Conservation (phyloP, 805 yeast genomes). For the Debaryomyces hansenii region DNA sequence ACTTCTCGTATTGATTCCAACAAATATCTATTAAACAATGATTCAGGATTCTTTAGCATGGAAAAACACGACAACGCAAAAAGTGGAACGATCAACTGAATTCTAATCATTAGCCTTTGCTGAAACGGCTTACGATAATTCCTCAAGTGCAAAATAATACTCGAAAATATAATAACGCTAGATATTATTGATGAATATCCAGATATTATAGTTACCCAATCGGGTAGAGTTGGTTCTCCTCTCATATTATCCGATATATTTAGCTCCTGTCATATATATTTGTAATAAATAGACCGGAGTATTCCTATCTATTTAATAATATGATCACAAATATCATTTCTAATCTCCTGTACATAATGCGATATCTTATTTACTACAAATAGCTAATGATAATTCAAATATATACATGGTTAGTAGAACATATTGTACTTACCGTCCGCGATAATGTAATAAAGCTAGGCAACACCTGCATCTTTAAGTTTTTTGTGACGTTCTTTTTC, state of each 20-base stretch:
- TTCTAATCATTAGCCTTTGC: constrained; percentile 81
- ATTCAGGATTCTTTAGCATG: constrained; percentile 47
- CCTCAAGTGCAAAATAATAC: constrained; percentile 33
- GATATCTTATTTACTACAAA: no score
- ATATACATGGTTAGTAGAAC: not conserved
- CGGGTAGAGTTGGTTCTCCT: constrained; percentile 2
- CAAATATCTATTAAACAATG: constrained; percentile 44
- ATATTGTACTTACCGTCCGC: not conserved
- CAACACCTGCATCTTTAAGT: constrained; percentile 19
- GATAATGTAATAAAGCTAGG: not conserved
- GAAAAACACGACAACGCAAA: constrained; percentile 72
- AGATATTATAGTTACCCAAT: constrained; percentile 19
- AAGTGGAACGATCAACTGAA: constrained; percentile 77
- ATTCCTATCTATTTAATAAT: no score
- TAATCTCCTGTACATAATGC: not conserved
- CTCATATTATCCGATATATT: not conserved
- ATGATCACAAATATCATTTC: not conserved
- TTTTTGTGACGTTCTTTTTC: constrained; percentile 30
- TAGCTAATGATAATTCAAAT: not conserved
- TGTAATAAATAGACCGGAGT: no score
- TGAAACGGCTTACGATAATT: constrained; percentile 89
- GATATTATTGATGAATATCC: constrained; percentile 23
- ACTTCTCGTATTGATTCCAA: constrained; percentile 79
- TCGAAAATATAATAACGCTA: constrained; percentile 17
- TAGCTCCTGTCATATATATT: no score